Base-by-base conservation (phyloP, 176 grass and related monocot species). In the Luzula sylvatica region DNA sequence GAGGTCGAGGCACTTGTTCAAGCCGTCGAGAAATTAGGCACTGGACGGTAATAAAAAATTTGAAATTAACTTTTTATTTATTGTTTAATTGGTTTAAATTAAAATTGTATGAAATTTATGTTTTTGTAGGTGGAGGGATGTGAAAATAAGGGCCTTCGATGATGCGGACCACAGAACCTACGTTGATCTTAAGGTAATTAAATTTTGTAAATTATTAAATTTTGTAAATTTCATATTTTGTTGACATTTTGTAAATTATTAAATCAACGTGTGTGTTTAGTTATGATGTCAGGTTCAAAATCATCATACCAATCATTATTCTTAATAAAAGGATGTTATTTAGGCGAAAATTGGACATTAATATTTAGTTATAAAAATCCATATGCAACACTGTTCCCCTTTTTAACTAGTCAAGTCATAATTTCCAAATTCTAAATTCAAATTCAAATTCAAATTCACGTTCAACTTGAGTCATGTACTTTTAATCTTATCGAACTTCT, bases 11-110 rank as follows among this genome's bases (percentile, higher is more conserved):
- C 93, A 23, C 82, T 98, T 65, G 86, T 98, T 15, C 74, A 82
- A 46, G 81, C 93, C 38, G 93, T 98, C 3, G 93, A 98, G 73
- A 90, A 98, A 63, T 82, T 98, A 62, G 93, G 93, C 70, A 98
- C 93, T 45, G 93, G 93, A 98, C 90, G 93, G 93, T 98, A 20
- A 49, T 61, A 67, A 44, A n/a, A n/a, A n/a, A n/a, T n/a, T n/a
- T n/a, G n/a, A n/a, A n/a, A n/a, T 65, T 58, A 45, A 20, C 30
- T 46, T 50, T 7, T 46, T 67, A n/a, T 66, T 56, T 9, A 5
- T 1, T 11, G 11, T 41, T 49, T 47, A 35, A 23, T 30, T 13
- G 42, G 15, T 12, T 23, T 77, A 4, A 66, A 14, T 19, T 14
- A 0, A 1, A 7, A 52, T 23, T 26, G 23, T 53, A 53, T 19